Evolutionary conservation across 768 basidiomycete genomes (phyloP).

Genomic region (Russula vinacea): DNA sequence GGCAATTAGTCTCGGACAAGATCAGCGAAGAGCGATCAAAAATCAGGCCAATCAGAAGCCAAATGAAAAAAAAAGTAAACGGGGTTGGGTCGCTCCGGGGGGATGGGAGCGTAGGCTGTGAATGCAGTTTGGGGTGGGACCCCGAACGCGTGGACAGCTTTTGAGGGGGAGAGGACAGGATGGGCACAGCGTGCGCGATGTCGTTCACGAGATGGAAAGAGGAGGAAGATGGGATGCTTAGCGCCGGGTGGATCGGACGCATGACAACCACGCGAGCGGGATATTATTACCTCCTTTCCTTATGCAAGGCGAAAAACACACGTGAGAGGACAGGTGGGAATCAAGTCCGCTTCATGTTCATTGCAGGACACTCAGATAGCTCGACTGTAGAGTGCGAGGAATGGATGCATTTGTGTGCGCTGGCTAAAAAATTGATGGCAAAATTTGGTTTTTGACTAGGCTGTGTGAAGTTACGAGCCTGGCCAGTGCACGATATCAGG

Average conservation of each 20-base stretch:
- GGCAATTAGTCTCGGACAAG: background rate
- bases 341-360: background rate
- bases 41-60: conserved; percentile 12
- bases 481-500: background rate
- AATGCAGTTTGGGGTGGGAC: conserved; percentile 19
- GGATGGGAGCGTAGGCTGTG: conserved; percentile 17
- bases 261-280: conserved; percentile 20
- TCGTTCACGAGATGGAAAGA: background rate
- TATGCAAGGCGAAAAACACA: conserved; percentile 2
- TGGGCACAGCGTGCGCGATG: conserved; percentile 22
- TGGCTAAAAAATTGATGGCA: background rate
- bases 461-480: background rate
- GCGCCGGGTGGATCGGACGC: conserved; percentile 12
- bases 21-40: background rate
- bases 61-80: background rate
- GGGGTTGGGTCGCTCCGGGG: background rate
- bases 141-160: conserved; percentile 15
- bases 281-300: background rate
- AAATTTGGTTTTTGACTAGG: background rate
- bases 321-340: conserved; percentile 5
- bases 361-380: conserved; percentile 4
- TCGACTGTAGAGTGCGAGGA: no score
- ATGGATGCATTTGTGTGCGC: background rate
- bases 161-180: conserved; percentile 12
- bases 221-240: background rate